Conservation (phyloP, 768 basidiomycete genomes). For the Termitomyces sp. region DNA sequence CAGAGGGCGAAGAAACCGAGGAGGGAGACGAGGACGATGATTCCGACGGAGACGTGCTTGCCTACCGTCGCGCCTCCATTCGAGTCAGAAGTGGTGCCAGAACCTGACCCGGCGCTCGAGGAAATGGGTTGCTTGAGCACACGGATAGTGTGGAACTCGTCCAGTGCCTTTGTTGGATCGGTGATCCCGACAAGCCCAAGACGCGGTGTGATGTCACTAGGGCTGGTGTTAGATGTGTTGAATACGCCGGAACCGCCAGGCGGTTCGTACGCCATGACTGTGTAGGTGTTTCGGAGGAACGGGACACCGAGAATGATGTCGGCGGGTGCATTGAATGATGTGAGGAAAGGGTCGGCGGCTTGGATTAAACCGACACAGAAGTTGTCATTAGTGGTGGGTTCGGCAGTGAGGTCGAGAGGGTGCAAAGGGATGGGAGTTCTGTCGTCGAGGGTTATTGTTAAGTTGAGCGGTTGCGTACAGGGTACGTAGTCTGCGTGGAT, state of each 20-base stretch:
- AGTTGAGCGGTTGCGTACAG: conserved; percentile 66
- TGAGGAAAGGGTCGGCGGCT: conserved; percentile 41
- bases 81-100: background rate
- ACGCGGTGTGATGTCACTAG: conserved; percentile 30
- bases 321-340: conserved; percentile 30
- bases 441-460: conserved; percentile 62
- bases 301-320: conserved; percentile 81
- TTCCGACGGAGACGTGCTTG: conserved; percentile 50
- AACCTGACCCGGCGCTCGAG: background rate
- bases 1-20: conserved; percentile 57
- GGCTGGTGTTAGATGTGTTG: background rate
- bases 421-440: conserved; percentile 60
- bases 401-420: conserved; percentile 67
- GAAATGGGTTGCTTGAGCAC: conserved; percentile 60
- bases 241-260: background rate
- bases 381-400: conserved; percentile 40
- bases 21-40: conserved; percentile 61
- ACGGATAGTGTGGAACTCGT: conserved; percentile 69
- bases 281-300: conserved; percentile 74
- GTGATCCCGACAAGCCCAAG: conserved; percentile 67
- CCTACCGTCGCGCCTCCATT: conserved; percentile 14
- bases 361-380: conserved; percentile 71
- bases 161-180: conserved; percentile 54
- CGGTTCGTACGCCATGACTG: conserved; percentile 60
- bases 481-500: conserved; percentile 62